Percentiles rank a stretch among this genome's conserved stretches.
These are phyloP conservation scores for Alternaria sp. DNA, from an alignment of 2,329 filamentous ascomycete genomes.

Conservation along the genomic window DNA sequence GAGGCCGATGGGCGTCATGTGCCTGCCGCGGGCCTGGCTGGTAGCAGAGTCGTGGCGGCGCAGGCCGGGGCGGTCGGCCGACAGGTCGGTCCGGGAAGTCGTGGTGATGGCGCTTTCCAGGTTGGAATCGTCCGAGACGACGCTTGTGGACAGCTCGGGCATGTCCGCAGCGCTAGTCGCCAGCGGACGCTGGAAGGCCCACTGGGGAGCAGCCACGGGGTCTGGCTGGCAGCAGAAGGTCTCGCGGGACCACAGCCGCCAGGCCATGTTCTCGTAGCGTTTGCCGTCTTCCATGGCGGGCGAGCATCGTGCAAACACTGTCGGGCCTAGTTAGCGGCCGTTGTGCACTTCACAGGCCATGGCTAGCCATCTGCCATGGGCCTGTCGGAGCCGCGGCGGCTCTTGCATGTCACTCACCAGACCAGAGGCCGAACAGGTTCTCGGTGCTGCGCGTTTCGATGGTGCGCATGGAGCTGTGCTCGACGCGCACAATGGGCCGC, in stretches of 20 bases:
- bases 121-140: conserved; percentile 56
- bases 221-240: conserved; percentile 83
- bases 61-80: conserved; percentile 70
- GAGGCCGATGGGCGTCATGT: conserved; percentile 90
- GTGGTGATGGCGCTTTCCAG: conserved; percentile 54
- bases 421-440: conserved; percentile 97
- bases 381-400: conserved; percentile 9
- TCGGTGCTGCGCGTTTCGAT: conserved; percentile 93
- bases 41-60: conserved; percentile 74
- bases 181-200: conserved; percentile 45
- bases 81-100: conserved; percentile 58
- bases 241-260: conserved; percentile 94
- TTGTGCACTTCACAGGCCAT: conserved; percentile 2
- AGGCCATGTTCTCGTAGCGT: conserved; percentile 90
- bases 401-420: conserved; percentile 70
- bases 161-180: conserved; percentile 43
- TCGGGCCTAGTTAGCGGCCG: conserved; percentile 33
- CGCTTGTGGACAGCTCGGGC: conserved; percentile 59
- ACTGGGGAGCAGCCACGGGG: conserved; percentile 50
- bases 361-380: background rate
- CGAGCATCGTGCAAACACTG: conserved; percentile 93
- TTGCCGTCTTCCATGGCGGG: conserved; percentile 93
- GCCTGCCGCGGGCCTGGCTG: conserved; percentile 76
- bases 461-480: conserved; percentile 90
- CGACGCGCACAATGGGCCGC: conserved; percentile 87